A percentile compares a stretch with the other conserved stretches of the same genome.
These are phyloP conservation scores for Macadamia integrifolia DNA, from an alignment of 164 flowering plant species.

Conservation along the genomic window DNA sequence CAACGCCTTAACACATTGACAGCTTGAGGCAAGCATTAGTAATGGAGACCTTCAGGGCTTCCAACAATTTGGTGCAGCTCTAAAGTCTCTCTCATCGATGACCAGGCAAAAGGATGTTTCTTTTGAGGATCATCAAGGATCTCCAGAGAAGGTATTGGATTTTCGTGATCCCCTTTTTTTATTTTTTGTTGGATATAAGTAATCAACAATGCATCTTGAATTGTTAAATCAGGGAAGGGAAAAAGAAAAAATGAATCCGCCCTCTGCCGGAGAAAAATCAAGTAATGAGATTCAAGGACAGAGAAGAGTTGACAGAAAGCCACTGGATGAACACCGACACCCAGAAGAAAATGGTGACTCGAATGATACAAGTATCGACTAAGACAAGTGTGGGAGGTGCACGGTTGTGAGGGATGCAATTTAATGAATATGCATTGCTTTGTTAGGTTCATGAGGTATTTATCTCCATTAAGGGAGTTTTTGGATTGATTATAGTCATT, in stretches of 20 bases:
- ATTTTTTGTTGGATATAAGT: not conserved
- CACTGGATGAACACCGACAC: constrained; percentile 24
- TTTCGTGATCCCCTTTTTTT: not conserved
- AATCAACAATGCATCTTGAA: constrained; percentile 3
- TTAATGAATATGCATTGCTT: not conserved
- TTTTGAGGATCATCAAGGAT: constrained; percentile 15
- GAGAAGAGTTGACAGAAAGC: constrained; percentile 30
- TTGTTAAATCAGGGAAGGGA: constrained; percentile 22
- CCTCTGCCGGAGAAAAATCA: constrained; percentile 37
- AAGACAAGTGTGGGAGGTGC: too few species aligned
- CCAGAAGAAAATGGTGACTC: constrained; percentile 30
- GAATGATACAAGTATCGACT: constrained; percentile 14
- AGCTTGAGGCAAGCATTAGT: constrained; percentile 83
- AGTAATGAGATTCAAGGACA: constrained; percentile 34
- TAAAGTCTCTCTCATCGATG: constrained; percentile 25
- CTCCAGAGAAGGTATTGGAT: constrained; percentile 30
- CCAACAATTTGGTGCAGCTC: constrained; percentile 43
- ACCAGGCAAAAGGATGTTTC: constrained; percentile 28
- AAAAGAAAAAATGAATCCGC: constrained; percentile 27
- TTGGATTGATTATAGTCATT: too few species aligned
- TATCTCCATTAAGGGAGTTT: too few species aligned
- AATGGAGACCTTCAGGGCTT: constrained; percentile 72
- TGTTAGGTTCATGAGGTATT: too few species aligned
- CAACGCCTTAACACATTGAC: constrained; percentile 10
- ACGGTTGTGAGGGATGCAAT: not conserved